A percentile compares a stretch with the other conserved stretches of the same genome.
These are phyloP conservation scores for Elsinoe batatas DNA, from an alignment of 2,329 filamentous ascomycete genomes.

Conservation along the genomic window DNA sequence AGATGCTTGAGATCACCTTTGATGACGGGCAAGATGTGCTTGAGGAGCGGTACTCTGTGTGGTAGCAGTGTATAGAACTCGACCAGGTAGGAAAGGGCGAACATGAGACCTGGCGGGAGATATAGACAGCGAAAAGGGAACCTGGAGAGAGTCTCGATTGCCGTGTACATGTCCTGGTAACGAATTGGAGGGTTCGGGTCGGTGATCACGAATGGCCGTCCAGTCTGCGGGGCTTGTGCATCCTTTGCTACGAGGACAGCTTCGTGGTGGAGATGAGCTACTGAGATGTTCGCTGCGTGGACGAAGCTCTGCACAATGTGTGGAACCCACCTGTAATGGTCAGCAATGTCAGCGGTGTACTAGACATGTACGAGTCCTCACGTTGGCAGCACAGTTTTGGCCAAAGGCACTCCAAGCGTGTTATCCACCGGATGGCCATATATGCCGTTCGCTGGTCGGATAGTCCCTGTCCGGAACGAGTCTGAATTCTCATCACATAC, in stretches of 20 bases:
- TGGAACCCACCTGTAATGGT: not conserved
- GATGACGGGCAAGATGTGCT: not conserved
- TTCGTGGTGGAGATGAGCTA: not conserved
- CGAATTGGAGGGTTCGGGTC: not conserved
- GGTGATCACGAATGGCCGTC: not conserved
- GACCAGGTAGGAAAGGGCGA: not conserved
- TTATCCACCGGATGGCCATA: not conserved
- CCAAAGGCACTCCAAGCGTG: not conserved
- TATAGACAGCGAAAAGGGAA: not conserved
- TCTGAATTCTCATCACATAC: not conserved
- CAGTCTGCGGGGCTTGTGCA: not conserved
- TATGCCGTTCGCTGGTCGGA: not conserved
- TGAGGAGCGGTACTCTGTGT: not conserved
- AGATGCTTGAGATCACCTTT: not conserved
- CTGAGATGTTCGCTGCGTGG: not conserved
- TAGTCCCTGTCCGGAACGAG: not conserved
- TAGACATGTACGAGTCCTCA: not conserved
- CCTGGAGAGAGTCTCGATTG: not conserved
- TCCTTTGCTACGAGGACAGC: not conserved
- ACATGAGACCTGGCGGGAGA: not conserved
- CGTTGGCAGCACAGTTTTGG: not conserved
- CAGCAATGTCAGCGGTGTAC: too few relatives aligned
- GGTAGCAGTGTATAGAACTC: not conserved
- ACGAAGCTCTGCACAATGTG: not conserved
- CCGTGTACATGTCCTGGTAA: not conserved